Percentiles rank a stretch among this genome's conserved stretches.
These are phyloP conservation scores for Diaporthe ilicicola DNA, from an alignment of 2,329 filamentous ascomycete genomes.

Conservation along the genomic window DNA sequence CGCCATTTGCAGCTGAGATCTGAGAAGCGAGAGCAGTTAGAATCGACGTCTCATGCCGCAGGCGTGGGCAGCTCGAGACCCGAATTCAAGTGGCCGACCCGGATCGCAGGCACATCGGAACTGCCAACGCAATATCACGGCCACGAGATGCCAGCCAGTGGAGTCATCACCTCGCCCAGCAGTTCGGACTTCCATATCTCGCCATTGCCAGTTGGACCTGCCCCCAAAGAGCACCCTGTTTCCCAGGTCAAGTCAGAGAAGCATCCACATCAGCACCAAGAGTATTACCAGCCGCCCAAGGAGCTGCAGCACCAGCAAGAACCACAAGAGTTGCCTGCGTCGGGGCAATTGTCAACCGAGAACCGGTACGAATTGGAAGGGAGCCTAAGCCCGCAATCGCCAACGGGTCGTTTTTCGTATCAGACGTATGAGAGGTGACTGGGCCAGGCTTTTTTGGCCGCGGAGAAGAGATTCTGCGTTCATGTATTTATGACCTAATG, in stretches of 20 bases:
- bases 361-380: slow-evolving; percentile 16
- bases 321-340: slow-evolving; percentile 24
- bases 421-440: neutral
- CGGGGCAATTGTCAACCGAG: neutral
- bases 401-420: slow-evolving; percentile 2
- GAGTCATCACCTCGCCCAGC: slow-evolving; percentile 12
- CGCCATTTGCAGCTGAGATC: slow-evolving; percentile 4
- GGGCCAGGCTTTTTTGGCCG: neutral
- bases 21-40: slow-evolving; percentile 18
- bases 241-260: neutral
- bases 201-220: slow-evolving; percentile 4
- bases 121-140: slow-evolving; percentile 19
- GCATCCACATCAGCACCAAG: slow-evolving; percentile 1
- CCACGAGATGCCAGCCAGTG: slow-evolving; percentile 21
- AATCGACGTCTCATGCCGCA: slow-evolving; percentile 6
- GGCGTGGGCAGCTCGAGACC: slow-evolving; percentile 17
- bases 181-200: slow-evolving; percentile 18
- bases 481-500: slow-evolving; percentile 10
- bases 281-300: neutral
- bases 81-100: slow-evolving; percentile 28
- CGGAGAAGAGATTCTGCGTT: neutral
- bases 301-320: neutral
- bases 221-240: neutral
- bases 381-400: slow-evolving; percentile 5
- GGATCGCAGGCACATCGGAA: slow-evolving; percentile 9